phyloP scores from a whole-genome alignment of 768 basidiomycete species.

The Boletellus ananas region DNA sequence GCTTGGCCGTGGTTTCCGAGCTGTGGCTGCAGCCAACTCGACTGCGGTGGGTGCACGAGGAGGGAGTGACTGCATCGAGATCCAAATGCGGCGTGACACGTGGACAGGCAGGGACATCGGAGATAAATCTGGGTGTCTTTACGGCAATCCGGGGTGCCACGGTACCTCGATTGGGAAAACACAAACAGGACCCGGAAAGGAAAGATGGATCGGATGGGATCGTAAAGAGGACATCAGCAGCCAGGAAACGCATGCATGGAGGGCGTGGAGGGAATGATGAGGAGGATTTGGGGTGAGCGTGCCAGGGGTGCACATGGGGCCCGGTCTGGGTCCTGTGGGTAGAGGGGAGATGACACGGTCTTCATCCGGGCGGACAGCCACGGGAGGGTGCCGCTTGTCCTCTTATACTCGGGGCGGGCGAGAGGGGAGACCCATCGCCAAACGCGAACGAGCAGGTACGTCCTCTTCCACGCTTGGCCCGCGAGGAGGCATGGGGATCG shows the following conservation, averaged over 20 bases:
- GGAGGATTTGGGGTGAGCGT: constrained; percentile 22
- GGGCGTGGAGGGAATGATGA: constrained; percentile 22
- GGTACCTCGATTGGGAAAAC: constrained; percentile 16
- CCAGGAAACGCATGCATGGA: constrained; percentile 10
- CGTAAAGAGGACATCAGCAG: background rate
- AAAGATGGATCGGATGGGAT: constrained; percentile 17
- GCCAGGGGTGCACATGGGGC: constrained; percentile 10
- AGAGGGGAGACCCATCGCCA: constrained; percentile 4
- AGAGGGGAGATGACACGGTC: constrained; percentile 19
- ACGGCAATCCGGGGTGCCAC: constrained; percentile 32
- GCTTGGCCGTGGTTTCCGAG: constrained; percentile 13
- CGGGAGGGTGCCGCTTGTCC: background rate
- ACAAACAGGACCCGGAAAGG: constrained; percentile 14
- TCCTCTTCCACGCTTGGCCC: constrained; percentile 14
- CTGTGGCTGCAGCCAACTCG: constrained; percentile 7
- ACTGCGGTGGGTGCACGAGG: constrained; percentile 23
- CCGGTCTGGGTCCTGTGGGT: constrained; percentile 26
- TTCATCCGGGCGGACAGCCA: constrained; percentile 20
- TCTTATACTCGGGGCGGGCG: constrained; percentile 18
- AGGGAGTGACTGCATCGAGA: constrained; percentile 15
- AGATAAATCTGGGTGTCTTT: constrained; percentile 26
- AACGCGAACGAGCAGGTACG: constrained; percentile 17
- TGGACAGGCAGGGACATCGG: constrained; percentile 19
- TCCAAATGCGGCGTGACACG: constrained; percentile 22
- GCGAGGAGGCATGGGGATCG: too few relatives aligned